These are phyloP conservation scores for Phialocephala subalpina DNA, from an alignment of 2,329 filamentous ascomycete genomes.

Conservation along the genomic window DNA sequence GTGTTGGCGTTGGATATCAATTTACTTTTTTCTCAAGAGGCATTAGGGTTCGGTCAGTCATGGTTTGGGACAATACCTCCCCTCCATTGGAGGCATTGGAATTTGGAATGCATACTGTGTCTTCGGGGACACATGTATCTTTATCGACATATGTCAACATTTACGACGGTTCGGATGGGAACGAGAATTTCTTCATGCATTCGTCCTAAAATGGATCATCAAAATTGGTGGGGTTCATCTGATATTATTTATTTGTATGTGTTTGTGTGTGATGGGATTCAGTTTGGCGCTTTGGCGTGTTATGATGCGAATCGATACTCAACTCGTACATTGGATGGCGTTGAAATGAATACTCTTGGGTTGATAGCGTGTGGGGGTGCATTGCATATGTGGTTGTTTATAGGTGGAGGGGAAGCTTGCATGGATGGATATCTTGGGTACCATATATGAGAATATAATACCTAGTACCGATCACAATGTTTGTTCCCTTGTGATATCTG, in stretches of 20 bases:
- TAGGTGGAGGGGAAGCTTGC: background rate
- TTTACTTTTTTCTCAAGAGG: constrained; percentile 5
- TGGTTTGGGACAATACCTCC: background rate
- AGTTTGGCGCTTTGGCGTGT: constrained; percentile 6
- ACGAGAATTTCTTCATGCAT: constrained; percentile 11
- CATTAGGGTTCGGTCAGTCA: background rate
- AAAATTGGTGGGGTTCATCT: constrained; percentile 12
- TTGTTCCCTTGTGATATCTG: background rate
- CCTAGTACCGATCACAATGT: constrained; percentile 12
- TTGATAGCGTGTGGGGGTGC: constrained; percentile 10
- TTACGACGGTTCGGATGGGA: background rate
- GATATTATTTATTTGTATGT: constrained; percentile 1
- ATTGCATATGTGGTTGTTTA: constrained; percentile 19
- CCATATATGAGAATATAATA: constrained; percentile 27
- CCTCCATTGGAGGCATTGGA: background rate
- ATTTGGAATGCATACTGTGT: constrained; percentile 2
- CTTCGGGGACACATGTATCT: background rate
- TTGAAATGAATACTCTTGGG: constrained; percentile 17
- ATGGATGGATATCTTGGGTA: constrained; percentile 10
- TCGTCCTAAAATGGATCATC: constrained; percentile 9
- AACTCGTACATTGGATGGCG: constrained; percentile 27
- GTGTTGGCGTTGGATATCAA: constrained; percentile 20
- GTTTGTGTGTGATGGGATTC: background rate
- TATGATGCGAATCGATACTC: background rate
- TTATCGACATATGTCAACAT: background rate